A percentile compares a stretch with the other conserved stretches of the same genome.
Conservation (phyloP, 805 yeast genomes). For the Candida boleticola region DNA sequence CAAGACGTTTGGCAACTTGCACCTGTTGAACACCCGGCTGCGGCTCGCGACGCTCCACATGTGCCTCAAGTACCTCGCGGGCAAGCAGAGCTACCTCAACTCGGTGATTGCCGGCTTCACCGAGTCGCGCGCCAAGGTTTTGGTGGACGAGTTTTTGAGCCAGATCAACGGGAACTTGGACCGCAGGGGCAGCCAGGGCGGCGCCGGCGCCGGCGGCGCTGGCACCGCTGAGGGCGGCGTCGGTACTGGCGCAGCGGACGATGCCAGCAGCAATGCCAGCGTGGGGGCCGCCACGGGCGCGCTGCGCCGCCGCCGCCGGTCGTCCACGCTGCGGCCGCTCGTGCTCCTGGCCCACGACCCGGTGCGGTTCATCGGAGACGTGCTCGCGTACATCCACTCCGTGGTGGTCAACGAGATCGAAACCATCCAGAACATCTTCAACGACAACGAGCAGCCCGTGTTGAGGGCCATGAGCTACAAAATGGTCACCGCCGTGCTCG, state of each 20-base stretch:
- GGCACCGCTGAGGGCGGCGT: slow-evolving; percentile 9
- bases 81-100: slow-evolving; percentile 51
- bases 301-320: not conserved
- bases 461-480: slow-evolving; percentile 27
- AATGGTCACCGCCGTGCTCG: slow-evolving; percentile 50
- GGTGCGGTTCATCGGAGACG: slow-evolving; percentile 76
- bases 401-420: slow-evolving; percentile 87
- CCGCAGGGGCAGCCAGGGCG: not conserved
- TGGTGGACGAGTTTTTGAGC: slow-evolving; percentile 64
- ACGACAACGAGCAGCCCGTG: slow-evolving; percentile 12
- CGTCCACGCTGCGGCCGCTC: slow-evolving; percentile 41
- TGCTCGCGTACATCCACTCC: slow-evolving; percentile 84
- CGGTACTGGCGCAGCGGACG: too few species aligned
- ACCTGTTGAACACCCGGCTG: slow-evolving; percentile 23
- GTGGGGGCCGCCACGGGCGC: too few species aligned
- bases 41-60: slow-evolving; percentile 27
- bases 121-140: slow-evolving; percentile 61
- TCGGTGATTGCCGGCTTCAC: slow-evolving; percentile 61
- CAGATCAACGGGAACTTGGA: slow-evolving; percentile 45
- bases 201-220: slow-evolving; percentile 9
- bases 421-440: slow-evolving; percentile 60
- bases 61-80: slow-evolving; percentile 28
- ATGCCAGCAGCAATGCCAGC: not conserved
- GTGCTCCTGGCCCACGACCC: slow-evolving; percentile 76
- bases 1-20: slow-evolving; percentile 31